Base-by-base conservation (phyloP, 768 basidiomycete species). In the Termitomyces sp. region DNA sequence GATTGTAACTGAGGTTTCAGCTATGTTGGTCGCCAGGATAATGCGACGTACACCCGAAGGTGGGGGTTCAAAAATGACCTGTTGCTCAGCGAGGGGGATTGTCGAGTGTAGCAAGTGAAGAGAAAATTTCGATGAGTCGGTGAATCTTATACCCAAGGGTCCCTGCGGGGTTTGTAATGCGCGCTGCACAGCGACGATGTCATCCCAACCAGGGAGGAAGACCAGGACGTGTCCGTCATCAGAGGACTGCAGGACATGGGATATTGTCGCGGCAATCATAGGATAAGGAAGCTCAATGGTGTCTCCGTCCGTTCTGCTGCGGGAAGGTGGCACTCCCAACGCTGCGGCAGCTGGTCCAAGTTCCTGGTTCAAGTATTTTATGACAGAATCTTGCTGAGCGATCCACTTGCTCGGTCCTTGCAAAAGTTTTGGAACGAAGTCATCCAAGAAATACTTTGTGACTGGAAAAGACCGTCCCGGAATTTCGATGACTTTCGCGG, bases 391-490 rank as follows among this genome's bases (percentile, higher is more conserved):
- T 10, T 96, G 85, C 36, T 72, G 56, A 67, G 90, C 84, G 0
- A 93, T 82, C 89, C 91, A 92, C 2, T 66, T 64, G 12, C 76
- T 63, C 14, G 71, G 67, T 18, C 76, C 73, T 27, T 76, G 61
- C 37, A 72, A 59, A 31, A 95, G 64, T 22, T 79, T 71, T 0
- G 79, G 72, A 2, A 92, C 64, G 65, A 88, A 87, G 57, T 92
- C 88, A 26, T 95, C 91, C 70, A 97, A 72, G 73, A 87, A 93
- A 60, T 83, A 72, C 67, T 90, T 88, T 26, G 82, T 73, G 31
- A 98, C 95, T 10, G 95, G 94, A 78, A 86, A 96, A 8, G 91
- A 87, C 39, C 95, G 86, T 50, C 95, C 95, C n/a, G 94, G 92
- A 32, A 97, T 76, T 58, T 92, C 87, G 37, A 93, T 79, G 16